Percentiles rank a stretch among this genome's conserved stretches.
Conservation (phyloP, 2,329 filamentous ascomycete species). For the Colletotrichum siamense region DNA sequence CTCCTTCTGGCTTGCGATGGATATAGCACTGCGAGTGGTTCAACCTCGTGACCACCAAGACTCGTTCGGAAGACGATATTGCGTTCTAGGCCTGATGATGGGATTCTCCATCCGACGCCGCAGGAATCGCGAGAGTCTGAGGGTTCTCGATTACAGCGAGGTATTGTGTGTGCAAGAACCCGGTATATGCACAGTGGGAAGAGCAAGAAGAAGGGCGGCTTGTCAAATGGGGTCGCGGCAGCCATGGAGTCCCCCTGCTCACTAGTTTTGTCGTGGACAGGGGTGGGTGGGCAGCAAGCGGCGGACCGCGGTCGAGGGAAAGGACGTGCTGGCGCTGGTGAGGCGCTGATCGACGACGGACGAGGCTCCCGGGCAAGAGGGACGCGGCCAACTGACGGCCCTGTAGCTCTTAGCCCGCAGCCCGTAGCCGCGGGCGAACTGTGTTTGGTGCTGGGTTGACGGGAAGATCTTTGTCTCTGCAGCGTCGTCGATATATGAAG, state of each 20-base stretch:
- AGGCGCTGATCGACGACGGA: background rate
- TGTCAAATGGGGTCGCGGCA: slow-evolving; percentile 13
- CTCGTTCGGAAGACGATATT: background rate
- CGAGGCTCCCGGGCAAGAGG: background rate
- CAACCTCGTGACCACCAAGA: background rate
- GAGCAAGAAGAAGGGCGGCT: background rate
- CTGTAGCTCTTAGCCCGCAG: background rate
- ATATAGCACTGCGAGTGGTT: background rate
- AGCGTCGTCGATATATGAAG: background rate
- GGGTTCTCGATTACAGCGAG: background rate
- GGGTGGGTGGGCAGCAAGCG: background rate
- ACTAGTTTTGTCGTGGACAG: slow-evolving; percentile 9
- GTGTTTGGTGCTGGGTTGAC: background rate
- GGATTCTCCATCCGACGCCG: background rate
- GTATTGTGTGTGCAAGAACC: background rate
- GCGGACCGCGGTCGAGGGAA: background rate
- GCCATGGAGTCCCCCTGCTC: slow-evolving; percentile 7
- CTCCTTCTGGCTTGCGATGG: background rate
- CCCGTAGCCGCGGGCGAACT: background rate
- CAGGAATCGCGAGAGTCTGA: background rate
- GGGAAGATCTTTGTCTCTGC: background rate
- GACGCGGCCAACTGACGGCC: background rate
- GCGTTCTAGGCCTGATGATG: background rate
- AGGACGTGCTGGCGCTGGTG: background rate
- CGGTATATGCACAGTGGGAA: background rate